Conservation (phyloP, 495 filamentous ascomycete species). For the Penicillium coffeae region DNA sequence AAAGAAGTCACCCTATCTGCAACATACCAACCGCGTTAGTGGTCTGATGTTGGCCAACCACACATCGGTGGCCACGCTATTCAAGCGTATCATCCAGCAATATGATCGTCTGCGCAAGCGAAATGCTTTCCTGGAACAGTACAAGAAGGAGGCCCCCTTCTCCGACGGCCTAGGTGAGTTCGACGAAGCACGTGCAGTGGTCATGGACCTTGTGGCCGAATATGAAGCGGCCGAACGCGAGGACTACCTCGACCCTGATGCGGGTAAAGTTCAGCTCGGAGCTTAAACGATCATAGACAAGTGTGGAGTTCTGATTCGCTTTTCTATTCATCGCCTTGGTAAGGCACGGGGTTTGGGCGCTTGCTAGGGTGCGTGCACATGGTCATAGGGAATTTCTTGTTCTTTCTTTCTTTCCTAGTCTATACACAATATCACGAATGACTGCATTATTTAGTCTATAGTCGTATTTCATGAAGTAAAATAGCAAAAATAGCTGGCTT, state of each 20-base stretch:
- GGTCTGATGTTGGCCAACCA: conserved; percentile 98
- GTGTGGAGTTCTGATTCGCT: conserved; percentile 3
- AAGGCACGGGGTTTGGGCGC: conserved; percentile 22
- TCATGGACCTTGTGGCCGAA: conserved; percentile 81
- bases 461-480: no score
- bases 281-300: conserved; percentile 16
- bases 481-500: no score
- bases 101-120: conserved; percentile 92
- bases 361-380: neutral
- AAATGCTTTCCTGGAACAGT: conserved; percentile 92
- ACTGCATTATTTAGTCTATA: neutral
- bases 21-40: conserved; percentile 82
- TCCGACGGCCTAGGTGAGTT: conserved; percentile 88
- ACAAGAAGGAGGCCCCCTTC: conserved; percentile 92
- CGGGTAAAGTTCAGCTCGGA: conserved; percentile 44
- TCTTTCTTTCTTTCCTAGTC: conserved; percentile 1
- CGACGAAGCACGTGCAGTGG: conserved; percentile 86
- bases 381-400: conserved; percentile 1
- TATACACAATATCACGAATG: neutral
- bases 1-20: conserved; percentile 91
- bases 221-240: conserved; percentile 93
- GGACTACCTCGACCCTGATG: conserved; percentile 74
- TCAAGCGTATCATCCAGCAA: conserved; percentile 85
- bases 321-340: conserved; percentile 12
- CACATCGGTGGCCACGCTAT: conserved; percentile 93